These are phyloP conservation scores for Penicillium mononematosum DNA, from an alignment of 495 filamentous ascomycete genomes.

Conservation along the genomic window DNA sequence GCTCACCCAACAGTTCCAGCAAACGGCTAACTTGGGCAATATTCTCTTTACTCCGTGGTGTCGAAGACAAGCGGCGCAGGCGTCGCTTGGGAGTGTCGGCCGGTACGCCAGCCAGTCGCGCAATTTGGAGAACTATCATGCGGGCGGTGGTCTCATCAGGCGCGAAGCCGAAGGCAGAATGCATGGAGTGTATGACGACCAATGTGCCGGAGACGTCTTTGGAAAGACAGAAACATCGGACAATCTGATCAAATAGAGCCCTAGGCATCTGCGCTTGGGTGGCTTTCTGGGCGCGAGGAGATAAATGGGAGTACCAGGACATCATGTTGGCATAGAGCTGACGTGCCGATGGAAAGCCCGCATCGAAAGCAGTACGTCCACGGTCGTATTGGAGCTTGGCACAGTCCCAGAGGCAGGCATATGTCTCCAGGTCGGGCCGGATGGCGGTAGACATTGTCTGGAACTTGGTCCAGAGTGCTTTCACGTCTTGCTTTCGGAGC, in stretches of 20 bases:
- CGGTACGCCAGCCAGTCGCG: constrained; percentile 45
- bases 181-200: constrained; percentile 58
- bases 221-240: constrained; percentile 53
- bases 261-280: constrained; percentile 43
- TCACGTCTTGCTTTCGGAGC: constrained; percentile 52
- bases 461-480: constrained; percentile 57
- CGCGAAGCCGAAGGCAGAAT: constrained; percentile 51
- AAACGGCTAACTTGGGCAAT: constrained; percentile 40
- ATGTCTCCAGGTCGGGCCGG: constrained; percentile 66
- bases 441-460: constrained; percentile 45
- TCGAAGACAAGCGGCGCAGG: constrained; percentile 43
- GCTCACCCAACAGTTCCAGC: constrained; percentile 38
- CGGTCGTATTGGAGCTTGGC: constrained; percentile 54
- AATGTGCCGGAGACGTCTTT: constrained; percentile 60
- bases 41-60: constrained; percentile 46
- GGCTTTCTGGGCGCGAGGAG: constrained; percentile 24
- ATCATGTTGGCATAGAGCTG: constrained; percentile 63
- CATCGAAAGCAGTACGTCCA: constrained; percentile 33
- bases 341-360: constrained; percentile 48
- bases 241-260: constrained; percentile 56
- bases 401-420: constrained; percentile 63
- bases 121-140: constrained; percentile 51
- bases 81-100: constrained; percentile 41
- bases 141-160: constrained; percentile 52
- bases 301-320: constrained; percentile 44